Base-by-base conservation (phyloP, 2,329 filamentous ascomycete genomes). In the Acrodontium crateriforme region DNA sequence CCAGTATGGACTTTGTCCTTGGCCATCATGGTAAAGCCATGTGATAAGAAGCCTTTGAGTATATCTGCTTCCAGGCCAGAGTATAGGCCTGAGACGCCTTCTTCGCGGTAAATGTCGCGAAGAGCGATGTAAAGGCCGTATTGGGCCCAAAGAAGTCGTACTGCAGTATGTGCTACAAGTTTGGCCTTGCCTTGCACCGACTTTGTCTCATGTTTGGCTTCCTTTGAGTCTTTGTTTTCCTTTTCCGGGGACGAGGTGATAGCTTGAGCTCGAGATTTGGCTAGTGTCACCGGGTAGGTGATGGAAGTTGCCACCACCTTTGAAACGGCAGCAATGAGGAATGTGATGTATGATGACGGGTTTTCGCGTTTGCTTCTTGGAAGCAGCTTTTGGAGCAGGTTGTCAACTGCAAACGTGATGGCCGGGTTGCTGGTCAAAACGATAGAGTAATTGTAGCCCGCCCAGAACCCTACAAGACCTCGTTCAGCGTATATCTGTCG, bases 221-320 rank as follows among this genome's bases (percentile, higher is more conserved):
- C 23, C 13, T 34, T 30, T 9, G 34, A 28, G 11, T 40, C 37
- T 24, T 28, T 25, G 10, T 42, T 51, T 12, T 27, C 25, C 10
- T 10, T 12, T 3, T 27, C 24, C 14, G 25, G 23, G 11, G 17
- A n/a, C 10, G 54, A 50, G 15, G 50, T 53, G 2, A 67, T 64
- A 14, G 78, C 69, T 49, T 91, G 82, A 3, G 81, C 67, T 15
- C 81, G 66, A 2, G 80, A 72, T 56, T 87, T 87, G n/a, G 81
- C 82, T 16, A 84, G 72, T 31, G 80, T 79, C 51, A 93, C 77
- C 0, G 85, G 85, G 48, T 92, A 93, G 1, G 80, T 92, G 32
- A 84, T 58, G 0, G 71, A 67, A 6, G 75, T 81, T 0, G 83
- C 83, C 14, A 77, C 59, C 1, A 74, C 74, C 56, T 93, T 93